phyloP scores from a whole-genome alignment of 2,329 filamentous ascomycete genomes.

The Diaporthe eres region DNA sequence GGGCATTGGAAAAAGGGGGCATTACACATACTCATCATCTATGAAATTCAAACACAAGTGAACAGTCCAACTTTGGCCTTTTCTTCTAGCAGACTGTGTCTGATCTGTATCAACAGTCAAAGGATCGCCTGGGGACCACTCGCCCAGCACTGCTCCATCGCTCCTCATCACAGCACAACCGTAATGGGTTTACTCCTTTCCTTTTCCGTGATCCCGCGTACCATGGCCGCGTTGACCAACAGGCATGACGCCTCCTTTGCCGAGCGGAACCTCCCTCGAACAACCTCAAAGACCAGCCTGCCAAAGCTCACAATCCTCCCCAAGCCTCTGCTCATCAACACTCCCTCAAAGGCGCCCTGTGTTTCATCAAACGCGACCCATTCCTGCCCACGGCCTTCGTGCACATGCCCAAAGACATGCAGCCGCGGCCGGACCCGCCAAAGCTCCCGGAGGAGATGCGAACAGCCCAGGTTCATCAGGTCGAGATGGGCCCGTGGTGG shows the following conservation, averaged over 20 bases:
- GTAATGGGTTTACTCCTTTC: slow-evolving; percentile 1
- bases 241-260: neutral
- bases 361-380: neutral
- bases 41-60: neutral
- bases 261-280: neutral
- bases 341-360: slow-evolving; percentile 9
- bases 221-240: slow-evolving; percentile 19
- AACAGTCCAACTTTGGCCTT: neutral
- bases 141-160: neutral
- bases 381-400: slow-evolving; percentile 45
- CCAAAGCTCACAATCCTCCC: neutral
- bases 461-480: slow-evolving; percentile 47
- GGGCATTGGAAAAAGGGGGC: neutral
- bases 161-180: slow-evolving; percentile 11
- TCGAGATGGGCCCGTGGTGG: slow-evolving; percentile 53
- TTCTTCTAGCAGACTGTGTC: neutral
- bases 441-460: slow-evolving; percentile 48
- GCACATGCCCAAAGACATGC: slow-evolving; percentile 56
- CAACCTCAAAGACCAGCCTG: slow-evolving; percentile 9
- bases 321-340: neutral
- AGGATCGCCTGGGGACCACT: neutral
- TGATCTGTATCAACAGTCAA: neutral
- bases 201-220: slow-evolving; percentile 22
- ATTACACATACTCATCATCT: neutral
- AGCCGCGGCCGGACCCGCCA: slow-evolving; percentile 51